A percentile compares a stretch with the other conserved stretches of the same genome.
Conservation (phyloP, 2,329 filamentous ascomycete genomes). For the Clarireedia homoeocarpa region DNA sequence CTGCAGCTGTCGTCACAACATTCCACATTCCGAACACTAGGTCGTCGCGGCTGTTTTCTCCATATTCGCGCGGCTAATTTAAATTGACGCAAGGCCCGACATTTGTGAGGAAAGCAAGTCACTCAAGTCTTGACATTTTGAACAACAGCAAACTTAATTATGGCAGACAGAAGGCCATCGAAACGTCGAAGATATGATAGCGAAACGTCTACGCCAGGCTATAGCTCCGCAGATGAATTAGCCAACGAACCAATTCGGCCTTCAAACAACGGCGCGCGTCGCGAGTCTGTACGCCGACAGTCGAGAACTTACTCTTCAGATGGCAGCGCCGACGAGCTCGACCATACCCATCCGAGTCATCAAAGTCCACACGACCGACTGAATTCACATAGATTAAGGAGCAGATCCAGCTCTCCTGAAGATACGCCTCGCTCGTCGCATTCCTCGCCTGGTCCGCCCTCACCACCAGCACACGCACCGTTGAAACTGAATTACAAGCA, state of each 20-base stretch:
- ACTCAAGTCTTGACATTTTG: constrained; percentile 22
- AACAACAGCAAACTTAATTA: constrained; percentile 12
- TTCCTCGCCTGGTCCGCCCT: constrained; percentile 17
- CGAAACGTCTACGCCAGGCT: constrained; percentile 33
- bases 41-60: too few species aligned
- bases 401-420: constrained; percentile 17
- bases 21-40: too few species aligned
- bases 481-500: constrained; percentile 37
- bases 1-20: too few species aligned
- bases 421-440: constrained; percentile 21
- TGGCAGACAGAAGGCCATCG: constrained; percentile 17
- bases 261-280: constrained; percentile 25
- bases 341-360: constrained; percentile 21
- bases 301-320: constrained; percentile 21
- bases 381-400: constrained; percentile 10
- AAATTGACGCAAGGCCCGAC: too few species aligned
- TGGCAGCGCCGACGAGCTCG: constrained; percentile 24
- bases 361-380: constrained; percentile 5
- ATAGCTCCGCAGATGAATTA: constrained; percentile 40
- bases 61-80: too few species aligned
- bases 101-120: background rate
- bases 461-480: constrained; percentile 20
- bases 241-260: constrained; percentile 25
- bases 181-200: constrained; percentile 30
- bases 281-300: constrained; percentile 17